Conservation (phyloP, 202 grass and related monocot species). For the Elaeis oleifera region DNA sequence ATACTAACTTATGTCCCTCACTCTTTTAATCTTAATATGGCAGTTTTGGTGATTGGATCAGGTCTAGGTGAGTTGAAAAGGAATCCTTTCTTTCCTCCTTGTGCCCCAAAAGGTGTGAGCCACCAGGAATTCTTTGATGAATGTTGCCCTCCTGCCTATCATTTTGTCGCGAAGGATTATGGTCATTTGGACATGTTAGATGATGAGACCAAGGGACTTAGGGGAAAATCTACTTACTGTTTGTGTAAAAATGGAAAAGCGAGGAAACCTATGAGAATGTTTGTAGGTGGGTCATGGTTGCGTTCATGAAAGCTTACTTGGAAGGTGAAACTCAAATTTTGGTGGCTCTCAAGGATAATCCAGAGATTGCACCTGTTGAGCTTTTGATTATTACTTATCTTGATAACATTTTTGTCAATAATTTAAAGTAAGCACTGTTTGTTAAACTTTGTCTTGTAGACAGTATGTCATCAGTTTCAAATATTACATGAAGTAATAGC, state of each 20-base stretch:
- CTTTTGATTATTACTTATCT: constrained; percentile 27
- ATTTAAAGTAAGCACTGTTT: too few species aligned
- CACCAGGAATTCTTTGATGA: constrained; percentile 62
- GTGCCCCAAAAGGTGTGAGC: constrained; percentile 48
- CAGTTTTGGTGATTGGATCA: constrained; percentile 64
- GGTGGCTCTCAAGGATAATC: constrained; percentile 33
- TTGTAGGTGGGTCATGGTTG: constrained; percentile 65
- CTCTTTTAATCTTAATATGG: constrained; percentile 29
- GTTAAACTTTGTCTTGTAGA: too few species aligned
- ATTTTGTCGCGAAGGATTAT: constrained; percentile 68
- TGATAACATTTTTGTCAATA: too few species aligned
- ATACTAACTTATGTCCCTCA: constrained; percentile 31
- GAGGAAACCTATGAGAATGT: constrained; percentile 63
- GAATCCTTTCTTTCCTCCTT: constrained; percentile 42
- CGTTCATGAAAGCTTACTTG: constrained; percentile 53
- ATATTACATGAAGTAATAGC: too few species aligned
- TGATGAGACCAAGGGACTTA: constrained; percentile 56
- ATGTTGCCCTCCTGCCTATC: constrained; percentile 33
- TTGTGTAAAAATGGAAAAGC: constrained; percentile 48
- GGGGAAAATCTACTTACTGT: constrained; percentile 44
- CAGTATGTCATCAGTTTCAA: too few species aligned
- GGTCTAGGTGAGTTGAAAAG: constrained; percentile 51
- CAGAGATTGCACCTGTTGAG: constrained; percentile 37
- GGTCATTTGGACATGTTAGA: constrained; percentile 87
- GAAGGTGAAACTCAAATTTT: constrained; percentile 13